These are phyloP conservation scores for Lipomyces sp. DNA, from an alignment of 805 yeast species.

Conservation along the genomic window DNA sequence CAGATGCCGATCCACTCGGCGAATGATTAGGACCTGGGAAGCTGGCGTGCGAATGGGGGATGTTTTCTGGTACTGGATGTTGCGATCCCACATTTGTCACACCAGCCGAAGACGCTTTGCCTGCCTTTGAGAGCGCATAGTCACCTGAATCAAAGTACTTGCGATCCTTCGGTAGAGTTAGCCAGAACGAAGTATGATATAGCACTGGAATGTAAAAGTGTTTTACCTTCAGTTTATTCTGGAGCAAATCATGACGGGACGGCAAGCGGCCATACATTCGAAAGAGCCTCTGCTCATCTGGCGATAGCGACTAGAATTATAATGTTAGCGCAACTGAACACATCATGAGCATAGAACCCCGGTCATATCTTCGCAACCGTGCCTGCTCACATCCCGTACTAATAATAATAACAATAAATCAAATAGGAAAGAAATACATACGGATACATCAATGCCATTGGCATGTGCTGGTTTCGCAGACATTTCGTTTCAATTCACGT, in stretches of 20 bases:
- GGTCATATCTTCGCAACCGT: too few species aligned
- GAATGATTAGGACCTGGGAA: slow-evolving; percentile 21
- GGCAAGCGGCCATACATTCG: slow-evolving; percentile 87
- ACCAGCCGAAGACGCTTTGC: slow-evolving; percentile 44
- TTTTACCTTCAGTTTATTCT: slow-evolving; percentile 58
- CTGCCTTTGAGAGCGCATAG: slow-evolving; percentile 70
- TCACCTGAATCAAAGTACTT: slow-evolving; percentile 95
- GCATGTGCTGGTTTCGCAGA: slow-evolving; percentile 30
- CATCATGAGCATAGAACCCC: too few species aligned
- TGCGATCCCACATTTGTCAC: slow-evolving; percentile 41
- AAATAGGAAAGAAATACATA: slow-evolving; percentile 7
- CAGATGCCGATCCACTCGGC: slow-evolving; percentile 23
- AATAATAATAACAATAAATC: neutral
- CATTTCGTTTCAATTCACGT: slow-evolving; percentile 10
- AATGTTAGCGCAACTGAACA: neutral
- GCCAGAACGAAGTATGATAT: neutral
- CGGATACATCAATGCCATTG: slow-evolving; percentile 28
- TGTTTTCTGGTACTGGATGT: slow-evolving; percentile 42
- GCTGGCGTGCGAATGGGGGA: slow-evolving; percentile 39
- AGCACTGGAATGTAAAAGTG: neutral
- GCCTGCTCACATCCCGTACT: neutral
- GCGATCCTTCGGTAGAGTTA: slow-evolving; percentile 58
- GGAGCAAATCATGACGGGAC: slow-evolving; percentile 72
- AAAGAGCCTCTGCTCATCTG: slow-evolving; percentile 79
- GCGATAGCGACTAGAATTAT: slow-evolving; percentile 41